phyloP scores from a whole-genome alignment of 2,329 filamentous ascomycete genomes.

The Diaporthe capsici region DNA sequence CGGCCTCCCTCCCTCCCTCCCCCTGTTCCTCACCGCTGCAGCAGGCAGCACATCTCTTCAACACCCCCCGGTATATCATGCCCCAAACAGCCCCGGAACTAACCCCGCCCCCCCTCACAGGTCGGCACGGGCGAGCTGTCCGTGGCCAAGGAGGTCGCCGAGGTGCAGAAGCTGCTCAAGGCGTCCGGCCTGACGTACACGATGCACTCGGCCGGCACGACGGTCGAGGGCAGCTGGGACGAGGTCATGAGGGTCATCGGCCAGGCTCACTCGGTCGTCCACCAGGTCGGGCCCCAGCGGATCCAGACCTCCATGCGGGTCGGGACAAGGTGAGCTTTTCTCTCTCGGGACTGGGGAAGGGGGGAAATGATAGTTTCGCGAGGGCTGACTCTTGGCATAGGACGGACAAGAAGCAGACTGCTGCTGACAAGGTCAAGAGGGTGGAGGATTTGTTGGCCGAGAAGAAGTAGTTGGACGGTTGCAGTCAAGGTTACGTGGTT shows the following conservation, averaged over 20 bases:
- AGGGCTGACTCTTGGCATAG: constrained; percentile 55
- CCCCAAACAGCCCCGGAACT: background rate
- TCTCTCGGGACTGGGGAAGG: too few species aligned
- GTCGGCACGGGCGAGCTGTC: constrained; percentile 85
- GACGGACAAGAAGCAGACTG: constrained; percentile 88
- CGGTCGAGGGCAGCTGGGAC: constrained; percentile 93
- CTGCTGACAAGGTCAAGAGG: constrained; percentile 82
- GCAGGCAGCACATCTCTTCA: background rate
- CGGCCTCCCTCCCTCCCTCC: too few species aligned
- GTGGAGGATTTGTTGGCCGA: constrained; percentile 65
- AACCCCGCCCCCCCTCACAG: constrained; percentile 55
- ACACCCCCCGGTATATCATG: background rate
- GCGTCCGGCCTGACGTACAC: constrained; percentile 84
- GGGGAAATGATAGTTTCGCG: too few species aligned
- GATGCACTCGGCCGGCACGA: constrained; percentile 96
- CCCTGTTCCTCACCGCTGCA: background rate
- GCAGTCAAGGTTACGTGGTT: too few species aligned
- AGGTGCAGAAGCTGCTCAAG: constrained; percentile 87
- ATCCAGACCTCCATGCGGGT: constrained; percentile 92
- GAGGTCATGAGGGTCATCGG: constrained; percentile 87
- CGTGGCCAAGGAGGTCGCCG: constrained; percentile 86
- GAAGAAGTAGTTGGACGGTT: constrained; percentile 32
- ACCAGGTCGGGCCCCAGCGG: constrained; percentile 81
- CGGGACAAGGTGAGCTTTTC: constrained; percentile 76
- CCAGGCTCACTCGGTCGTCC: constrained; percentile 85